Base-by-base conservation (phyloP, 192 early-diverging fungal species). In the Podila minutissima region DNA sequence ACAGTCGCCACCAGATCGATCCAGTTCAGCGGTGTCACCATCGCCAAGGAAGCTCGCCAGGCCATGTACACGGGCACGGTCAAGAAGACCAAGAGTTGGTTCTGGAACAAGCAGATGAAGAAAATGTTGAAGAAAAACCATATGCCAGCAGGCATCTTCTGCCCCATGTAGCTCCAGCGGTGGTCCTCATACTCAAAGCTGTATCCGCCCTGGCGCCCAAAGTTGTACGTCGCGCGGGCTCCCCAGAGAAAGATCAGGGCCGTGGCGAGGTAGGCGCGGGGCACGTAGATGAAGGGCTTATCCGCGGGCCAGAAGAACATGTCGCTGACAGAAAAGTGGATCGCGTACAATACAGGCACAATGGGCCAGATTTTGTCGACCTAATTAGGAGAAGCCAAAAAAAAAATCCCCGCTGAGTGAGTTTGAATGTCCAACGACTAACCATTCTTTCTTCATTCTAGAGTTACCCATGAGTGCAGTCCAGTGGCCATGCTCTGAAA, bases 331-430 rank as follows among this genome's bases (percentile, higher is more conserved):
- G 85, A 55, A 55, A 87, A 90, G 71, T 91, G 87, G 75, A 87
- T 83, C 12, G 84, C 63, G 67, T 92, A 94, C 33, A 89, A 17
- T 3, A 83, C 62, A 9, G 96, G 96, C 11, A 87, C 71, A 35
- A 96, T 84, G 29, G 91, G 88, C 96, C 96, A 96, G 19, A 92
- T 68, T 2, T 91, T 86, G 83, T 97, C 96, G 8, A 94, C 91
- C 77, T 81, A 67, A 38, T 2, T 74, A 50, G 50, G 22, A 1
- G 8, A 53, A 26, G n/a, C 19, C 2, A 17, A 41, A 59, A 26
- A 51, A 72, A 1, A 59, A 74, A 20, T 53, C 13, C 49, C 20
- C 29, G 62, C 10, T 19, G 41, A 48, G 37, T 62, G 24, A 20
- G 17, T 69, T 59, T 20, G 50, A 13, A n/a, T 2, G 19, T 10